A percentile compares a stretch with the other conserved stretches of the same genome.
Evolutionary conservation across 2,329 filamentous ascomycete species (phyloP).

Genomic region (Colletotrichum karsti): DNA sequence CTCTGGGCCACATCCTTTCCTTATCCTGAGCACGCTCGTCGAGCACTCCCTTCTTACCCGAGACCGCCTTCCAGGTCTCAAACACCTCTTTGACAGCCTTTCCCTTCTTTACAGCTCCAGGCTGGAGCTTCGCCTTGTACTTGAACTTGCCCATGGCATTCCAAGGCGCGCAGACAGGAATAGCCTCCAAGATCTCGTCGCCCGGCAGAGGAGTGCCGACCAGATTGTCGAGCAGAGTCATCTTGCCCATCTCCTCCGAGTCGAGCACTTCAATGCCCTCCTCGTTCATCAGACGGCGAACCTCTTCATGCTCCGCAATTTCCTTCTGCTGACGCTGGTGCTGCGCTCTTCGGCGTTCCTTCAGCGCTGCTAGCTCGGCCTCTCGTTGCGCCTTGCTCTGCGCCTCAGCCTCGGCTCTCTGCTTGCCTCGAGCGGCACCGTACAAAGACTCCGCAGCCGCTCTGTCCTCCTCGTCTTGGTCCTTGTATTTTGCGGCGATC

Average conservation of each 20-base stretch:
- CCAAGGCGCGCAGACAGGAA: conserved; percentile 74
- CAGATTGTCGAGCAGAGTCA: conserved; percentile 71
- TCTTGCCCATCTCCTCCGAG: conserved; percentile 63
- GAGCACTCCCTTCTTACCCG: conserved; percentile 63
- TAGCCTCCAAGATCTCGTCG: conserved; percentile 79
- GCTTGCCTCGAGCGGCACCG: conserved; percentile 75
- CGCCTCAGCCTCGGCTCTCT: conserved; percentile 74
- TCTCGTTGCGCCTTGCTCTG: conserved; percentile 74
- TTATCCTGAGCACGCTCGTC: conserved; percentile 69
- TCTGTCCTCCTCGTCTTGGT: conserved; percentile 95
- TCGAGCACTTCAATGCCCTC: conserved; percentile 68
- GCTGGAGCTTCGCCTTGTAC: conserved; percentile 95
- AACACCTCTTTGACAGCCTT: conserved; percentile 93
- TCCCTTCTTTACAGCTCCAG: conserved; percentile 89
- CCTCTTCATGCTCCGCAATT: conserved; percentile 80
- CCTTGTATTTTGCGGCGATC: conserved; percentile 86
- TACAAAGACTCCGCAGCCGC: conserved; percentile 84
- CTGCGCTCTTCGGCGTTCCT: conserved; percentile 80
- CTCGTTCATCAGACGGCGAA: conserved; percentile 67
- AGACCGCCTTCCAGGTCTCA: conserved; percentile 78
- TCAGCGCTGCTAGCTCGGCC: conserved; percentile 75
- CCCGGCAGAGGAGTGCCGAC: conserved; percentile 81
- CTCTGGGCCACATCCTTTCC: conserved; percentile 84
- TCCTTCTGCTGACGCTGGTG: conserved; percentile 80
- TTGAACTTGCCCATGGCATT: conserved; percentile 75